phyloP scores from a whole-genome alignment of 306 rosid species.

The Neltuma alba region DNA sequence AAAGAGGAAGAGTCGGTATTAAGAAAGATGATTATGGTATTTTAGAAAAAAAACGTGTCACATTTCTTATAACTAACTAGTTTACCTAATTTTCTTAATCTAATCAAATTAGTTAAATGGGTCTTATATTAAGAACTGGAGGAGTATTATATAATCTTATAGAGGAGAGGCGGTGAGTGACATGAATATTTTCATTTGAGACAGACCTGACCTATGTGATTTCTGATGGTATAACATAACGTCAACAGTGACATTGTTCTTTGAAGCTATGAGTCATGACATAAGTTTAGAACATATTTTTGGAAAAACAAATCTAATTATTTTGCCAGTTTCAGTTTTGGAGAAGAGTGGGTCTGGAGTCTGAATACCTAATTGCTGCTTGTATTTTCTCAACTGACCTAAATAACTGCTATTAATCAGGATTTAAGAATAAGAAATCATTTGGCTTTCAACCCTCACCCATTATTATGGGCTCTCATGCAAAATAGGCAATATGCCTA shows the following conservation, averaged over 20 bases:
- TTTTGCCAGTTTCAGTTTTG: conserved; percentile 12
- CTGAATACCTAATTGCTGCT: neutral
- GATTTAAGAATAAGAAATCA: neutral
- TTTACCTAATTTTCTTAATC: no score
- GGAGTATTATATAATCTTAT: conserved; percentile 9
- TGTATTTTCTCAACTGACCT: conserved; percentile 17
- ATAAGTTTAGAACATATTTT: conserved; percentile 18
- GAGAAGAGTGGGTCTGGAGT: neutral
- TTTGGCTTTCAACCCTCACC: neutral
- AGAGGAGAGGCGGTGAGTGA: neutral
- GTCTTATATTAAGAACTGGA: no score
- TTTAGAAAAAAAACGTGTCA: no score
- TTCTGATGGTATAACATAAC: conserved; percentile 1
- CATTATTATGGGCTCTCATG: neutral
- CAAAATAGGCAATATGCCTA: neutral
- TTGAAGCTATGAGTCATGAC: neutral
- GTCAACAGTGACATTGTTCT: conserved; percentile 2
- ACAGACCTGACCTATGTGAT: neutral
- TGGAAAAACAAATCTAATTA: conserved; percentile 9
- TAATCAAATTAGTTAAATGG: no score
- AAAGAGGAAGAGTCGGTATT: no score
- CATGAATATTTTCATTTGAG: neutral
- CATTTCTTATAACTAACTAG: no score
- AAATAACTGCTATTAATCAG: neutral
- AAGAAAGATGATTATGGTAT: no score